Base-by-base conservation (phyloP, 345 rosid species). In the Murraya paniculata region DNA sequence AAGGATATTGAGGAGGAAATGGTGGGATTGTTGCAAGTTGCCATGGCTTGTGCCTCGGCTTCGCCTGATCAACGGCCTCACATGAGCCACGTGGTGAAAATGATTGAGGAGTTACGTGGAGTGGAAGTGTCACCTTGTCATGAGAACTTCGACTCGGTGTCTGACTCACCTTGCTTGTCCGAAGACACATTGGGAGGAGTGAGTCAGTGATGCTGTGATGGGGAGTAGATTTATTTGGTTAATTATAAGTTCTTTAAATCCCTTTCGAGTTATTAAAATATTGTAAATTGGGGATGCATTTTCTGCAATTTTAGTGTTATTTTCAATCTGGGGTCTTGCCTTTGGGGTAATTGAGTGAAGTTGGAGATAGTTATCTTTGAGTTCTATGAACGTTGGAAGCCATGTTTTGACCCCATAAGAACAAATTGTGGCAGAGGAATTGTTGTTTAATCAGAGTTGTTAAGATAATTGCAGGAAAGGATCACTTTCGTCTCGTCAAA, bases 1-100 rank as follows among this genome's bases (percentile, higher is more conserved):
- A 91, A 91, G 81, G 92, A 90, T 70, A 91, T 91, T 22, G 97
- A 92, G 81, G 97, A 89, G 82, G 94, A 92, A 82, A 92, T 92
- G 97, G 97, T 91, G 41, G 94, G 91, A 25, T 39, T 89, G 80
- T 25, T 92, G 72, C 93, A 92, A 82, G 85, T 92, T 21, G 97
- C 97, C 0, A 85, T 92, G 92, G 87, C 89, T 0, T 92, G 93
- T 72, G 85, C 94, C 0, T 71, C 89, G 2, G 79, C 77, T 0
- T 56, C 84, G 11, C 87, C 88, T 11, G 94, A 90, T 89, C 89
- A 89, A 64, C 89, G 93, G 66, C 97, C 97, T 0, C 88, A 74
- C 82, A 87, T 89, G 81, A 45, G 87, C 65, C 89, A 90, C 33
- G 92, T 88, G n/a, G 89, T 85, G 65, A 90, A 86, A 84, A 83